Base-by-base conservation (phyloP, 345 rosid genomes). In the Lepidium africanum region DNA sequence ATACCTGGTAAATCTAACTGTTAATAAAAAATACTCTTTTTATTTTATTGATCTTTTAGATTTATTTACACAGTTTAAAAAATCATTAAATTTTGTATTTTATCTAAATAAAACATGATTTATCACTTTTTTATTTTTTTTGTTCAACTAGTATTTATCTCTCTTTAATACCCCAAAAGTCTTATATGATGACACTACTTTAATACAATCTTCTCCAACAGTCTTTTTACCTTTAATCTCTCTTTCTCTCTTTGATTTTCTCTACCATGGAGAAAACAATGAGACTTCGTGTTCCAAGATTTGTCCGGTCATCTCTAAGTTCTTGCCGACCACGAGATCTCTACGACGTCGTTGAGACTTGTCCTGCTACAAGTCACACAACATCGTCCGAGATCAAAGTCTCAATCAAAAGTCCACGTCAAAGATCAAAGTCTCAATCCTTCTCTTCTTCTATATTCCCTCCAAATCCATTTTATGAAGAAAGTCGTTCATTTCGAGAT, bases 281-380 rank as follows among this genome's bases (percentile, higher is more conserved):
- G 69, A 89, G 74, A 76, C 82, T 70, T 48, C 75, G 83, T 52
- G 71, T 91, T 79, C 82, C 91, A 71, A 84, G 87, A 66, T 68
- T 89, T 72, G 77, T 88, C 67, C 84, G 82, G 2, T 68, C 88
- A 59, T 83, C 97, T 37, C 81, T 90, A 25, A 72, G 67, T 40
- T 78, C 89, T 6, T 91, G 97, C 72, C 79, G 86, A 49, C 55
- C 84, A 71, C 59, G 86, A 52, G 78, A 83, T 72, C 30, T 83
- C 23, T 73, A 84, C 63, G 97, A 87, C 69, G 90, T 83, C 19
- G 78, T 76, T 21, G 87, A 86, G 35, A 83, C 78, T 27, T 52
- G 23, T 60, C 53, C 73, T 38, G 60, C 59, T 37, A 19, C 63
- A 4, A 66, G 63, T 36, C 51, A 53, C 13, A 57, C 69, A 7